These are phyloP conservation scores for Emergomyces pasteurianus DNA, from an alignment of 2,329 filamentous ascomycete species.

Conservation along the genomic window DNA sequence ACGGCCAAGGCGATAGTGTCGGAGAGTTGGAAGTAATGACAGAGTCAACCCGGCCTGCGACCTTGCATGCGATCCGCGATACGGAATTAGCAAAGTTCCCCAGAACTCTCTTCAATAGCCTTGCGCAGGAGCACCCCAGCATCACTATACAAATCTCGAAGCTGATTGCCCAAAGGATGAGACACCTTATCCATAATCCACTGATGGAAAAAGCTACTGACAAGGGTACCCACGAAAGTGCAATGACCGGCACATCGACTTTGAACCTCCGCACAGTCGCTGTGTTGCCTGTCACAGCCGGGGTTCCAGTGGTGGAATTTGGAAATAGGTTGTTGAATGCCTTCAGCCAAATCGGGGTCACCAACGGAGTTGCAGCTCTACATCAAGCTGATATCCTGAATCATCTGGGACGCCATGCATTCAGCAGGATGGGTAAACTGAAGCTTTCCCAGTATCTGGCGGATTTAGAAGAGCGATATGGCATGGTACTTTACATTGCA, in stretches of 20 bases:
- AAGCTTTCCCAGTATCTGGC: constrained; percentile 93
- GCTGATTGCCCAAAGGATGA: constrained; percentile 92
- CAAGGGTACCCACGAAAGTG: constrained; percentile 40
- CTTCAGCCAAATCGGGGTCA: constrained; percentile 74
- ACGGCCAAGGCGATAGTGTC: constrained; percentile 92
- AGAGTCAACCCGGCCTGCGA: constrained; percentile 80
- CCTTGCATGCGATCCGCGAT: constrained; percentile 88
- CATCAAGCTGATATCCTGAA: constrained; percentile 91
- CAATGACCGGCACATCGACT: constrained; percentile 57
- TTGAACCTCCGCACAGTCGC: constrained; percentile 88
- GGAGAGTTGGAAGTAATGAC: constrained; percentile 96
- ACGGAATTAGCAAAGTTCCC: constrained; percentile 95
- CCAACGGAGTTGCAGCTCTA: constrained; percentile 79
- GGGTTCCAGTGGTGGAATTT: constrained; percentile 91
- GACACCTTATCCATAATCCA: constrained; percentile 72
- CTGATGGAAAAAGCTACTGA: constrained; percentile 55
- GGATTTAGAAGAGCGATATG: constrained; percentile 93
- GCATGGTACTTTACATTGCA: constrained; percentile 86
- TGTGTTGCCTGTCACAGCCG: constrained; percentile 77
- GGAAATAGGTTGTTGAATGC: constrained; percentile 80
- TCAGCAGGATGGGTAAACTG: constrained; percentile 93
- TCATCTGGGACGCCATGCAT: constrained; percentile 89
- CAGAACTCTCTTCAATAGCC: constrained; percentile 89
- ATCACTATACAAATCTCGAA: constrained; percentile 99
- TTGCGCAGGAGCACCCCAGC: constrained; percentile 90